Evolutionary conservation across 2,329 filamentous ascomycete genomes (phyloP).

Genomic region (Neoascochyta sp.): DNA sequence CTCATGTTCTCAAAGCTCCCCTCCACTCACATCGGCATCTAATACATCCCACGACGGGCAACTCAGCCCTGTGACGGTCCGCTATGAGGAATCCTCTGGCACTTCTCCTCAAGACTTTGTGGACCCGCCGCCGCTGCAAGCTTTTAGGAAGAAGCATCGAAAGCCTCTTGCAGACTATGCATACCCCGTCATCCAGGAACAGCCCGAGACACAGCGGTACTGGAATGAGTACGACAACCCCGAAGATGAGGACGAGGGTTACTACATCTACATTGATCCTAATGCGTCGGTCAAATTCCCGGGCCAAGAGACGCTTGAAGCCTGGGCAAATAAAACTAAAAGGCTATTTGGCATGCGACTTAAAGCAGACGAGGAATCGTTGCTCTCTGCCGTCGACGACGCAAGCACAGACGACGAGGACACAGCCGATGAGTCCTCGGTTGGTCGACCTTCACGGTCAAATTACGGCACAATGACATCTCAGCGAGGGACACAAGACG

Average conservation of each 20-base stretch:
- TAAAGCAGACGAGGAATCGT: conserved; percentile 19
- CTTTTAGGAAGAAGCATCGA: conserved; percentile 44
- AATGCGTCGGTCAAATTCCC: conserved; percentile 59
- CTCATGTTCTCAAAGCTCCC: conserved; percentile 23
- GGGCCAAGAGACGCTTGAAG: conserved; percentile 59
- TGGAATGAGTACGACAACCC: conserved; percentile 89
- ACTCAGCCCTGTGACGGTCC: conserved; percentile 26
- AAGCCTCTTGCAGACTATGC: conserved; percentile 28
- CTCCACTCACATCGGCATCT: conserved; percentile 37
- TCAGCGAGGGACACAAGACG: conserved; percentile 6
- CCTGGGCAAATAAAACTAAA: conserved; percentile 20
- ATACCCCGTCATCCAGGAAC: conserved; percentile 15
- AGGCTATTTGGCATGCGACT: conserved; percentile 22
- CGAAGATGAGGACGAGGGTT: conserved; percentile 58
- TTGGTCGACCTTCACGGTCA: conserved; percentile 37
- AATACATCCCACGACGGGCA: conserved; percentile 38
- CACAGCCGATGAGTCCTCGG: conserved; percentile 41
- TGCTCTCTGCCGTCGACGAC: conserved; percentile 40
- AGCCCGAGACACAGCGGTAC: conserved; percentile 46
- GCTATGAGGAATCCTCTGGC: conserved; percentile 32
- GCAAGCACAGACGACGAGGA: conserved; percentile 51
- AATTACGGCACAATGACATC: conserved; percentile 47
- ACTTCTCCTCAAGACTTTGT: conserved; percentile 36
- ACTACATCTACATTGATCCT: conserved; percentile 74
- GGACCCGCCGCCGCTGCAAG: conserved; percentile 39